Evolutionary conservation across 1,284 basidiomycete genomes (phyloP).

Genomic region (Anthracocystis panici-leucophaei): DNA sequence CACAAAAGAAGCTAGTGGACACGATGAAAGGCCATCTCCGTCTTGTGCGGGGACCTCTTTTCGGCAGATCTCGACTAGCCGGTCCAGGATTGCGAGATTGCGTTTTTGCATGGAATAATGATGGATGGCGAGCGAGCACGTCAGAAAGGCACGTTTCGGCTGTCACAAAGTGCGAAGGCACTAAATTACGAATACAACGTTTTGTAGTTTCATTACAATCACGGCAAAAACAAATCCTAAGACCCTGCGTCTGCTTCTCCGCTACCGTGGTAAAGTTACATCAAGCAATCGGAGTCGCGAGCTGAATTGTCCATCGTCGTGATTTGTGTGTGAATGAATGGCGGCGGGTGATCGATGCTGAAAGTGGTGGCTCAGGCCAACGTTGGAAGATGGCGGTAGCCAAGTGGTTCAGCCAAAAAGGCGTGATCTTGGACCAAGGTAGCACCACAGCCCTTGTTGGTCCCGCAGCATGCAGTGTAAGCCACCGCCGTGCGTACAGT

Average conservation of each 20-base stretch:
- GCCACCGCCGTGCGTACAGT: no score
- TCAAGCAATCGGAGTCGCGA: neutral
- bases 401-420: neutral
- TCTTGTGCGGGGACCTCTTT: neutral
- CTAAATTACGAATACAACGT: constrained; percentile 10
- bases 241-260: constrained; percentile 9
- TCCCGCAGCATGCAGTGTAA: neutral
- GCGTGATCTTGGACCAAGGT: constrained; percentile 2
- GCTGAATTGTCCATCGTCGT: neutral
- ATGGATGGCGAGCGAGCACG: constrained; percentile 48
- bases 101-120: constrained; percentile 6
- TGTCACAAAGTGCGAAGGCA: constrained; percentile 43
- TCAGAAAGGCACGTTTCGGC: constrained; percentile 32
- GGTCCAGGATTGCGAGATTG: constrained; percentile 16
- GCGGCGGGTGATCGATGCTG: neutral
- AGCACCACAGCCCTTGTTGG: constrained; percentile 7
- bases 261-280: constrained; percentile 1
- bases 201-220: constrained; percentile 12
- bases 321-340: neutral
- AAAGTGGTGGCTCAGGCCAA: neutral
- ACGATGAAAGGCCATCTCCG: neutral
- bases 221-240: neutral
- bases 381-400: neutral
- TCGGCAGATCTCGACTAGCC: constrained; percentile 2
- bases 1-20: no score